Evolutionary conservation across 495 filamentous ascomycete genomes (phyloP).

Genomic region (Tuber microsphaerosporum): DNA sequence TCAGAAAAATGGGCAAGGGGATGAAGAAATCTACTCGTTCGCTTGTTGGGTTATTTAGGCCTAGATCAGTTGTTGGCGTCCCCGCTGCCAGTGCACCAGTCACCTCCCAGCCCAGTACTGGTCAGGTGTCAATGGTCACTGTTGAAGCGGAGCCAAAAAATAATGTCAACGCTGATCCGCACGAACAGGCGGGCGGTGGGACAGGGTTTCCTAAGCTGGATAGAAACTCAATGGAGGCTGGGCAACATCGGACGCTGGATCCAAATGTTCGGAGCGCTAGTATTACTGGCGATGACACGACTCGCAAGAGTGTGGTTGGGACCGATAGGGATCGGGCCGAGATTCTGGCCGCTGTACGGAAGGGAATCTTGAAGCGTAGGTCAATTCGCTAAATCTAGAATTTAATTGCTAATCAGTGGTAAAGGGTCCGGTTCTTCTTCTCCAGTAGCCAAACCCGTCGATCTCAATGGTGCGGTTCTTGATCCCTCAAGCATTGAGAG

Average conservation of each 20-base stretch:
- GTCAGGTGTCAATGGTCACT: constrained; percentile 85
- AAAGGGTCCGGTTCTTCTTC: constrained; percentile 62
- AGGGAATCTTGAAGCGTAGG: constrained; percentile 92
- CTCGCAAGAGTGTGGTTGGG: constrained; percentile 80
- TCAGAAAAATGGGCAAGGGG: constrained; percentile 96
- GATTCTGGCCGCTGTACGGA: constrained; percentile 78
- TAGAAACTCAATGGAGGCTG: constrained; percentile 62
- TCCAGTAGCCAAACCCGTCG: constrained; percentile 55
- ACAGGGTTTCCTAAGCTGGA: constrained; percentile 89
- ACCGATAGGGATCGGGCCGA: constrained; percentile 86
- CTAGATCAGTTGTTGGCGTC: constrained; percentile 80
- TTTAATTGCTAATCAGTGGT: constrained; percentile 34
- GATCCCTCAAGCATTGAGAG: constrained; percentile 19
- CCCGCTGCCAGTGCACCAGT: constrained; percentile 59
- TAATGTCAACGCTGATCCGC: constrained; percentile 66
- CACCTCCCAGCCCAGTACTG: constrained; percentile 59
- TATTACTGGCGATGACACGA: constrained; percentile 51
- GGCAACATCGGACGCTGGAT: constrained; percentile 41
- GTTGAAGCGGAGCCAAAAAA: constrained; percentile 86
- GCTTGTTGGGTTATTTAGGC: constrained; percentile 87
- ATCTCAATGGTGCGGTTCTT: constrained; percentile 39
- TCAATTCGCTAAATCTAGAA: constrained; percentile 14
- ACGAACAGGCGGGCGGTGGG: constrained; percentile 61
- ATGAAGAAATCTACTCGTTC: constrained; percentile 89
- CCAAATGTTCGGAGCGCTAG: constrained; percentile 49